phyloP scores from a whole-genome alignment of 208 protist genomes.

The Trichomonas gallinae region DNA sequence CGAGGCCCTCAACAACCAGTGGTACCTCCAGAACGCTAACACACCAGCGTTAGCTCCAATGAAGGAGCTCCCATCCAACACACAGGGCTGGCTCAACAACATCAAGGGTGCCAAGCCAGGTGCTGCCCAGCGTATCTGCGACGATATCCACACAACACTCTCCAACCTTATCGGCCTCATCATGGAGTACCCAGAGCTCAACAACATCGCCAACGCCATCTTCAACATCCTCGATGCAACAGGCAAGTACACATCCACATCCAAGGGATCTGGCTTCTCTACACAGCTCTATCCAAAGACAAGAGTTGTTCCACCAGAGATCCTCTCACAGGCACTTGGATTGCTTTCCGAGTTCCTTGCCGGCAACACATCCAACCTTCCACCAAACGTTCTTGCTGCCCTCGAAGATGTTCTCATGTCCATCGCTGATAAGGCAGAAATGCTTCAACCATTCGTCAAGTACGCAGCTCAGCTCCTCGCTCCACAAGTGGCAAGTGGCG shows the following conservation, averaged over 20 bases:
- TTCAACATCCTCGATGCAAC: neutral
- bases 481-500: neutral
- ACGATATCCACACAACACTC: neutral
- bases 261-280: neutral
- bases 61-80: neutral
- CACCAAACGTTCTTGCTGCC: neutral
- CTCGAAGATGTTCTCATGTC: neutral
- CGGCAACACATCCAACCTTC: neutral
- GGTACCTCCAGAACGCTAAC: neutral
- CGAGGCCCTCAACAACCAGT: neutral
- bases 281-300: neutral
- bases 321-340: neutral
- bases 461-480: neutral
- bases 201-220: neutral
- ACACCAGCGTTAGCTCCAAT: neutral
- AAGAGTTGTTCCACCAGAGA: neutral
- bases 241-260: neutral
- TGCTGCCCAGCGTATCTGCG: neutral
- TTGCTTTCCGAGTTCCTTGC: neutral
- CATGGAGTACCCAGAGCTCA: neutral
- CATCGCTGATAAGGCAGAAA: neutral
- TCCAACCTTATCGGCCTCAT: neutral
- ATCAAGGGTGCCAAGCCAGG: neutral
- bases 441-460: neutral
- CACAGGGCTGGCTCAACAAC: neutral